Conservation (phyloP, 2,329 filamentous ascomycete species). For the Epicoccum sorghinum region DNA sequence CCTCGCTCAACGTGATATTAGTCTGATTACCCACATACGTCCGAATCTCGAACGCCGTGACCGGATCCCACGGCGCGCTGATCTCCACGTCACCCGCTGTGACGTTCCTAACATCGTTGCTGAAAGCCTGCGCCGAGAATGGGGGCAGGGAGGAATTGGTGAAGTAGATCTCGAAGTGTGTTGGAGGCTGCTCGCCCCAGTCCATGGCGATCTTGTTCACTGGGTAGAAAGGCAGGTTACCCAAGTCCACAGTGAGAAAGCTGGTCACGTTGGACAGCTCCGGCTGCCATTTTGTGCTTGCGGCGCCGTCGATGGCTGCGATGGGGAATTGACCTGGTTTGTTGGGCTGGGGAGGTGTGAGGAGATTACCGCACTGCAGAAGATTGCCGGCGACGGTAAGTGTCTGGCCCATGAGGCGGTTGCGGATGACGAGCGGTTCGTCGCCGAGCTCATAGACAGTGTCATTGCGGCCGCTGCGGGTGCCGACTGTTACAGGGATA, state of each 20-base stretch:
- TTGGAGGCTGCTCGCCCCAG: slow-evolving; percentile 64
- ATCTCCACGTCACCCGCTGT: slow-evolving; percentile 44
- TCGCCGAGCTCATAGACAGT: slow-evolving; percentile 54
- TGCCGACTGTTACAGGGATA: slow-evolving; percentile 66
- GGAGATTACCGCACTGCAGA: slow-evolving; percentile 65
- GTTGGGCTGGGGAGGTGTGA: slow-evolving; percentile 48
- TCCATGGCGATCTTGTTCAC: slow-evolving; percentile 62
- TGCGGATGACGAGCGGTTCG: slow-evolving; percentile 61
- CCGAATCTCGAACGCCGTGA: slow-evolving; percentile 44
- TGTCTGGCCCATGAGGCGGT: slow-evolving; percentile 62
- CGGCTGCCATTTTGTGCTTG: slow-evolving; percentile 72
- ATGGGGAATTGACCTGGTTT: slow-evolving; percentile 72
- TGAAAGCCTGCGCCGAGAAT: slow-evolving; percentile 12
- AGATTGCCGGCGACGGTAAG: slow-evolving; percentile 65
- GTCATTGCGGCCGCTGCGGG: slow-evolving; percentile 36
- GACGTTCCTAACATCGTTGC: slow-evolving; percentile 23
- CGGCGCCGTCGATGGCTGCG: slow-evolving; percentile 69
- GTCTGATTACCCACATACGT: slow-evolving; percentile 54
- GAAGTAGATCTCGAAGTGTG: slow-evolving; percentile 61
- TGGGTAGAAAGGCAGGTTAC: slow-evolving; percentile 44
- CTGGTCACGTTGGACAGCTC: slow-evolving; percentile 55
- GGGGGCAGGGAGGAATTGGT: slow-evolving; percentile 54
- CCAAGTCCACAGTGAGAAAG: slow-evolving; percentile 63
- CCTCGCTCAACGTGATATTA: slow-evolving; percentile 48
- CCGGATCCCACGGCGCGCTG: slow-evolving; percentile 49